Base-by-base conservation (phyloP, 2,329 filamentous ascomycete species). In the Cucurbitaria berberidis region DNA sequence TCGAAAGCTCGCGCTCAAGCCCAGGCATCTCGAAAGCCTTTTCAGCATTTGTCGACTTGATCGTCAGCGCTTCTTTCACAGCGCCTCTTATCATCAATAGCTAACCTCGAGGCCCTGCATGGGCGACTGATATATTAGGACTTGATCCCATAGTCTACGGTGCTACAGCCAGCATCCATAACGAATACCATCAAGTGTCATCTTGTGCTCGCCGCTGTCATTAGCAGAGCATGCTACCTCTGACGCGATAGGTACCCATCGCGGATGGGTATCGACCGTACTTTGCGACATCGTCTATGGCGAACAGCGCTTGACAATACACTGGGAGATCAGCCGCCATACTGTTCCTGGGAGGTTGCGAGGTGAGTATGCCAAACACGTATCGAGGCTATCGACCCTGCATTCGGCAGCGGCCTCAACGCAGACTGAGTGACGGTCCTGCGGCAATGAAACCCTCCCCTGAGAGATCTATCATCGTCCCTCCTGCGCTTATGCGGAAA, bases 51-150 rank as follows among this genome's bases (percentile, higher is more conserved):
- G 42, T 49, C 13, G 34, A 48, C 24, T 48, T 59, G 54, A 62
- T 48, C 24, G 21, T 48, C 41, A 40, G 26, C 41, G 49, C 48
- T 41, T 39, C 44, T 22, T 49, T 34, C 39, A 27, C 26, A 39
- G 27, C 56, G 39, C 22, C 29, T n/a, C 38, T 51, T 18, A 40
- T 19, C 35, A 48, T 50, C 45, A 55, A 27, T 38, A 43, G 67
- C 69, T 72, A 64, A 72, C 66, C 44, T 55, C 41, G 36, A 60
- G 58, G 66, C 67, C 67, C 63, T 41, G 15, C 27, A n/a, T 45
- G 66, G 66, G 67, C 61, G 54, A 59, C 57, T 63, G 48, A 51
- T 59, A 41, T 34, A 48, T 9, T 59, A 72, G 69, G 69, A 72
- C 67, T 53, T 72, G 69, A 72, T 67, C 45, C 39, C 22, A 47